A percentile compares a stretch with the other conserved stretches of the same genome.
These are phyloP conservation scores for Cenchrus americanus DNA, from an alignment of 176 grass and related monocot species.

Conservation along the genomic window DNA sequence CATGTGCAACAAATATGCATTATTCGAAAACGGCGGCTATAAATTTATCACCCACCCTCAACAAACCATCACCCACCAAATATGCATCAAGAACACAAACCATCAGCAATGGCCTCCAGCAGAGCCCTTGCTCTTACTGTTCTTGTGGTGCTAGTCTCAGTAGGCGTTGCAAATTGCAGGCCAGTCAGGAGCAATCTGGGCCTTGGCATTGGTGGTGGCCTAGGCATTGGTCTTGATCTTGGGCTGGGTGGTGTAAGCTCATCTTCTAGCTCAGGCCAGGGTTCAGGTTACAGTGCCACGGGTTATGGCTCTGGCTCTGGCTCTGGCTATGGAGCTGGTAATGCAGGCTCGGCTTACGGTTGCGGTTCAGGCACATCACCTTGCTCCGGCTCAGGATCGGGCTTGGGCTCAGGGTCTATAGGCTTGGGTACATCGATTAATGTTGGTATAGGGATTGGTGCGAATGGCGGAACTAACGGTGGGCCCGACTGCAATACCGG, in stretches of 20 bases:
- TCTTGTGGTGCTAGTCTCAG: slow-evolving; percentile 30
- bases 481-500: slow-evolving; percentile 35
- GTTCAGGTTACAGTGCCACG: slow-evolving; percentile 37
- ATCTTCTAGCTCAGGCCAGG: slow-evolving; percentile 34
- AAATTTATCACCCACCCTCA: slow-evolving; percentile 15
- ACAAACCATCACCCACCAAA: neutral
- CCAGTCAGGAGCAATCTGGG: slow-evolving; percentile 55
- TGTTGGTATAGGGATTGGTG: slow-evolving; percentile 25
- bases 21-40: slow-evolving; percentile 37
- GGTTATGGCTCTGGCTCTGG: slow-evolving; percentile 48
- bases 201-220: slow-evolving; percentile 37
- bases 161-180: slow-evolving; percentile 38
- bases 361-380: slow-evolving; percentile 48
- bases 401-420: neutral
- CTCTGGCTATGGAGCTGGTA: neutral
- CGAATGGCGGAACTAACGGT: slow-evolving; percentile 28
- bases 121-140: slow-evolving; percentile 24
- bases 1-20: slow-evolving; percentile 48
- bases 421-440: slow-evolving; percentile 36
- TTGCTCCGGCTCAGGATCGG: slow-evolving; percentile 26
- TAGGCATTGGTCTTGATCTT: slow-evolving; percentile 50
- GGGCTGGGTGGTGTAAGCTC: slow-evolving; percentile 40
- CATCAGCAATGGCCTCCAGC: slow-evolving; percentile 44
- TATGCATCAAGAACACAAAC: slow-evolving; percentile 18
- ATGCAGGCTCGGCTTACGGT: slow-evolving; percentile 30